Percentiles rank a stretch among this genome's conserved stretches.
phyloP scores from a whole-genome alignment of 371 early-diverging fungal species.

The Choanephora cucurbitarum region DNA sequence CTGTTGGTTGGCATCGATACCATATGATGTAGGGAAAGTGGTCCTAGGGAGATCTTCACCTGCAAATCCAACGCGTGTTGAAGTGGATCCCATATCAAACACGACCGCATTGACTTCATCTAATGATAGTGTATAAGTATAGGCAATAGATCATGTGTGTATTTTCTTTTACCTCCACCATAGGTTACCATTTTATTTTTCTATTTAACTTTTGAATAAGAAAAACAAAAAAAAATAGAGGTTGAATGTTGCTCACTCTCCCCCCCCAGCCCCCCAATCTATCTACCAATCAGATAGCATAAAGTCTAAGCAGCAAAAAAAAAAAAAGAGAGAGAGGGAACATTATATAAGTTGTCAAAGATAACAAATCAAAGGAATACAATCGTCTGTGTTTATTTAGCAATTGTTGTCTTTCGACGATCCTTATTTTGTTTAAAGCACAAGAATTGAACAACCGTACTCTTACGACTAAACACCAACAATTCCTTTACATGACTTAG shows the following conservation, averaged over 20 bases:
- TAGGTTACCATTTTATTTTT: constrained; percentile 69
- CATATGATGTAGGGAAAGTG: constrained; percentile 75
- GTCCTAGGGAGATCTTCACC: constrained; percentile 93
- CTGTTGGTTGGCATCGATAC: constrained; percentile 37
- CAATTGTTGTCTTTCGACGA: constrained; percentile 23
- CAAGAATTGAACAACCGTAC: constrained; percentile 75
- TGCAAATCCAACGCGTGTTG: constrained; percentile 92
- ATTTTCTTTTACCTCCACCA: constrained; percentile 78
- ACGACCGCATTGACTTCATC: constrained; percentile 95
- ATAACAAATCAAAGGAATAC: no score
- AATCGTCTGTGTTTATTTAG: constrained; percentile 9
- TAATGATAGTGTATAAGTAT: no score
- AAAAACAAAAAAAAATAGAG: no score
- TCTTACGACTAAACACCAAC: constrained; percentile 64
- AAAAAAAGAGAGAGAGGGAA: no score
- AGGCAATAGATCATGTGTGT: no score
- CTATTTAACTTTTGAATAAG: no score
- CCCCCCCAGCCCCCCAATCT: no score
- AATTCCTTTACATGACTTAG: constrained; percentile 65
- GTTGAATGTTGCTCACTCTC: no score
- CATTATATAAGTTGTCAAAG: no score
- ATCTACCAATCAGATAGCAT: no score
- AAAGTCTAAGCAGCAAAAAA: no score
- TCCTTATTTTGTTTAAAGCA: constrained; percentile 70
- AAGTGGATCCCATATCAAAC: constrained; percentile 87